Percentiles rank a stretch among this genome's conserved stretches.
These are phyloP conservation scores for Gautieria morchelliformis DNA, from an alignment of 768 basidiomycete species.

Conservation along the genomic window DNA sequence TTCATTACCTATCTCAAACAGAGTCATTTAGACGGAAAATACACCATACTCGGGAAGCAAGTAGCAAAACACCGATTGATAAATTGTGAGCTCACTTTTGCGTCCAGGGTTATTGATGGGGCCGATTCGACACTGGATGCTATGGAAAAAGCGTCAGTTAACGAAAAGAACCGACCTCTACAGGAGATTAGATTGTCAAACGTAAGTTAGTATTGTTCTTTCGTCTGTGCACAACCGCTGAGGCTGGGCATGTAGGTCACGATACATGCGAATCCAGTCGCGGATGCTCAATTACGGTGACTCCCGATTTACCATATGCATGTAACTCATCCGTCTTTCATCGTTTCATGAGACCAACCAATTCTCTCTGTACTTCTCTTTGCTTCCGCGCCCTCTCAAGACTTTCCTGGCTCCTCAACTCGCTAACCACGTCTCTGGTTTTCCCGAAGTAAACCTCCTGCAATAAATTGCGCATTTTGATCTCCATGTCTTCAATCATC, in stretches of 20 bases:
- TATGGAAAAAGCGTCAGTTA: constrained; percentile 91
- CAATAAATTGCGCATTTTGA: constrained; percentile 94
- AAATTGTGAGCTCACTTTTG: constrained; percentile 3
- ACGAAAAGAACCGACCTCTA: constrained; percentile 80
- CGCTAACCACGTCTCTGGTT: constrained; percentile 90
- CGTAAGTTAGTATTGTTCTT: constrained; percentile 36
- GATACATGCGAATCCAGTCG: constrained; percentile 93
- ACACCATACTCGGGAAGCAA: constrained; percentile 83
- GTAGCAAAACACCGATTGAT: constrained; percentile 10
- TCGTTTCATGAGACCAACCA: constrained; percentile 78
- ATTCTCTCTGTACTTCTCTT: constrained; percentile 82
- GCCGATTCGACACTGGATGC: constrained; percentile 86
- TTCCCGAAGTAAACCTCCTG: constrained; percentile 97
- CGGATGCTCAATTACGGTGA: constrained; percentile 49
- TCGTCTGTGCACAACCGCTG: neutral
- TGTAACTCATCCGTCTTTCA: constrained; percentile 18
- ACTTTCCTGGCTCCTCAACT: constrained; percentile 81
- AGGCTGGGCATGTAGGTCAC: constrained; percentile 42
- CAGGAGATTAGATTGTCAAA: constrained; percentile 74
- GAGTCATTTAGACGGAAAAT: constrained; percentile 87
- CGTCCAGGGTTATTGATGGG: constrained; percentile 82
- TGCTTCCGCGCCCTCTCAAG: constrained; percentile 73
- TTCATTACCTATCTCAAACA: constrained; percentile 91
- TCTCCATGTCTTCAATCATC: constrained; percentile 99
- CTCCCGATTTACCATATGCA: neutral